These are phyloP conservation scores for Aureobasidium vineae DNA, from an alignment of 2,329 filamentous ascomycete genomes.

Conservation along the genomic window DNA sequence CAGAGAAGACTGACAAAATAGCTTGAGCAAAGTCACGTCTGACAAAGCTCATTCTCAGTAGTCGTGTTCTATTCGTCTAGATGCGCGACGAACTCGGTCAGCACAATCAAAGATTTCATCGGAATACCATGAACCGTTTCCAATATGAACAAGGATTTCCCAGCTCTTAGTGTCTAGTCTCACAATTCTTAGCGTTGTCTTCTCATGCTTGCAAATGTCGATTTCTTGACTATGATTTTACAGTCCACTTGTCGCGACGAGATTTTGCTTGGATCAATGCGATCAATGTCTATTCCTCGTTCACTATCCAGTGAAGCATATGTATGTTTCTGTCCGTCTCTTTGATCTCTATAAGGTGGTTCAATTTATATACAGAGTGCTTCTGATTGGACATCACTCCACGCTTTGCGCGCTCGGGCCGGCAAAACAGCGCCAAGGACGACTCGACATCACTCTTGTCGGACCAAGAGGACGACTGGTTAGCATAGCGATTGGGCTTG, in stretches of 20 bases:
- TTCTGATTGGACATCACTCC: constrained; percentile 2
- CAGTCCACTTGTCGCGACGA: background rate
- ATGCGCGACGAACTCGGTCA: background rate
- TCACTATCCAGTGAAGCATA: background rate
- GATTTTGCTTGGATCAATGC: background rate
- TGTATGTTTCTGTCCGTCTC: too few relatives aligned
- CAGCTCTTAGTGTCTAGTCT: background rate
- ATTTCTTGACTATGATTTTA: background rate
- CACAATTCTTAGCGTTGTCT: background rate
- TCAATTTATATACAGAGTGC: background rate
- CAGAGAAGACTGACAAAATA: background rate
- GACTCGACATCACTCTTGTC: constrained; percentile 13
- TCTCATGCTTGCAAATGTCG: background rate
- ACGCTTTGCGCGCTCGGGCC: constrained; percentile 8
- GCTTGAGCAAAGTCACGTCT: background rate
- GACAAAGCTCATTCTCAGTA: background rate
- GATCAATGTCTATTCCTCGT: background rate
- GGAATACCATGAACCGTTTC: background rate
- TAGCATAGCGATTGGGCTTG: constrained; percentile 7
- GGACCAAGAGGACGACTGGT: constrained; percentile 12
- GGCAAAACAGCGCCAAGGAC: constrained; percentile 13
- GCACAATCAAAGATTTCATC: background rate
- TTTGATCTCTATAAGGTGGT: background rate
- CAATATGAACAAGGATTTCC: background rate
- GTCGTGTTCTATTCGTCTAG: background rate